Evolutionary conservation across 2,329 filamentous ascomycete species (phyloP).

Genomic region (Arthrobotrys pseudoclavata): DNA sequence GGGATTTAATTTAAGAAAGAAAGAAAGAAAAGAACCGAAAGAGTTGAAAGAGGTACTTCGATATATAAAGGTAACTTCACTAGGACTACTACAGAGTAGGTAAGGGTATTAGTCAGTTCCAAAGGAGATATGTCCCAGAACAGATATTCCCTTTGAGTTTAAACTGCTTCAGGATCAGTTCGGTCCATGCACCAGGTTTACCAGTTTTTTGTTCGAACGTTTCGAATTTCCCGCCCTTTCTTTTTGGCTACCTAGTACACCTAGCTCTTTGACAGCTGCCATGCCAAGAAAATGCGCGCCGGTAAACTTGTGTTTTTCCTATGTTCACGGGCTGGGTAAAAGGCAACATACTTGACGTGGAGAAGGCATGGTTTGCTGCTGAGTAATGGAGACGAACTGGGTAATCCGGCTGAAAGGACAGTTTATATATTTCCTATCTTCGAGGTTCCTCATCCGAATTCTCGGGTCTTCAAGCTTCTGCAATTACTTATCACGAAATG

Average conservation of each 20-base stretch:
- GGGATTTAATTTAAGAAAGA: background rate
- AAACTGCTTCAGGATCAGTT: slow-evolving; percentile 35
- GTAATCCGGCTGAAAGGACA: slow-evolving; percentile 1
- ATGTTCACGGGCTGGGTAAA: background rate
- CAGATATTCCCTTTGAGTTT: slow-evolving; percentile 2
- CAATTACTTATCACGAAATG: too few relatives aligned
- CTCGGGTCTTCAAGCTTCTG: too few relatives aligned
- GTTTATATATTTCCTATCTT: background rate
- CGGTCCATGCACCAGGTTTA: slow-evolving; percentile 28
- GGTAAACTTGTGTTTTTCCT: background rate
- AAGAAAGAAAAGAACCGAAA: background rate
- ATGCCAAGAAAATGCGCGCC: slow-evolving; percentile 2
- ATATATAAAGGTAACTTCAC: slow-evolving; percentile 2
- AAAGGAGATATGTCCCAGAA: slow-evolving; percentile 19
- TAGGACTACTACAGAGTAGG: slow-evolving; percentile 4
- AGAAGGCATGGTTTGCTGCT: background rate
- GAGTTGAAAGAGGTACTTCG: background rate
- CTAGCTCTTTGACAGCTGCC: slow-evolving; percentile 37
- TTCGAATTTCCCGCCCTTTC: slow-evolving; percentile 13
- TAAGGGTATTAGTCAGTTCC: slow-evolving; percentile 7
- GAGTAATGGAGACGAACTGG: background rate
- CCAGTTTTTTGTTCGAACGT: slow-evolving; percentile 11
- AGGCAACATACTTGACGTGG: background rate
- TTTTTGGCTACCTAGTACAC: background rate
- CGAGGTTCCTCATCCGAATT: background rate